These are phyloP conservation scores for Metschnikowia noctiluminum DNA, from an alignment of 805 yeast genomes.

Conservation along the genomic window DNA sequence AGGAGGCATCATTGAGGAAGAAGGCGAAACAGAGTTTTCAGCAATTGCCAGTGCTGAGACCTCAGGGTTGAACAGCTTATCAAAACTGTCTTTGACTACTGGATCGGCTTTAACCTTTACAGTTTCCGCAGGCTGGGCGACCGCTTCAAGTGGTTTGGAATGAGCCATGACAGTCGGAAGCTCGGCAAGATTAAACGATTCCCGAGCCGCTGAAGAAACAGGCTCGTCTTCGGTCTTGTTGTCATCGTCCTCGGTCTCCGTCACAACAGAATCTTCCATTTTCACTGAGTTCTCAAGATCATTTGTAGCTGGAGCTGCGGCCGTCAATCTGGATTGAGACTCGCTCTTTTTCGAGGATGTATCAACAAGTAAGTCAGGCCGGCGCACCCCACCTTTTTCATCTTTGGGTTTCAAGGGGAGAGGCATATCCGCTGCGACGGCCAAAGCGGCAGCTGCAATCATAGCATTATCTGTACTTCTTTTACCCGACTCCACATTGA, in stretches of 20 bases:
- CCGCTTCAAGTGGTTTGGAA: too few relatives aligned
- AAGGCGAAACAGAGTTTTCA: background rate
- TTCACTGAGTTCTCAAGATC: background rate
- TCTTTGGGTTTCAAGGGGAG: constrained; percentile 28
- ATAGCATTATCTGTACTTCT: constrained; percentile 48
- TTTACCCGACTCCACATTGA: constrained; percentile 31
- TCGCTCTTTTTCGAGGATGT: background rate
- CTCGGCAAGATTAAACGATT: background rate
- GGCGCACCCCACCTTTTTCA: background rate
- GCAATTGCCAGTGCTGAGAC: background rate
- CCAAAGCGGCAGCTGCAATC: constrained; percentile 81
- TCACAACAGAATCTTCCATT: constrained; percentile 9
- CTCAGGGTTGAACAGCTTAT: too few relatives aligned
- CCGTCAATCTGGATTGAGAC: background rate
- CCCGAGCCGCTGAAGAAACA: constrained; percentile 1
- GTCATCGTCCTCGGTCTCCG: constrained; percentile 25
- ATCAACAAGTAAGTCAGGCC: background rate
- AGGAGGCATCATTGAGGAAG: constrained; percentile 18
- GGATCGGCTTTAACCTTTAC: background rate
- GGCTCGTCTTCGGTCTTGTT: constrained; percentile 27
- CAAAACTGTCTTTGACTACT: too few relatives aligned
- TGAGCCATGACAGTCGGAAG: background rate
- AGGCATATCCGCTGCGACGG: constrained; percentile 78
- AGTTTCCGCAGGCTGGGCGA: background rate
- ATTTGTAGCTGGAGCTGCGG: background rate